These are phyloP conservation scores for Blastocystis sp. DNA, from an alignment of 352 stramenopile genomes.

Conservation along the genomic window DNA sequence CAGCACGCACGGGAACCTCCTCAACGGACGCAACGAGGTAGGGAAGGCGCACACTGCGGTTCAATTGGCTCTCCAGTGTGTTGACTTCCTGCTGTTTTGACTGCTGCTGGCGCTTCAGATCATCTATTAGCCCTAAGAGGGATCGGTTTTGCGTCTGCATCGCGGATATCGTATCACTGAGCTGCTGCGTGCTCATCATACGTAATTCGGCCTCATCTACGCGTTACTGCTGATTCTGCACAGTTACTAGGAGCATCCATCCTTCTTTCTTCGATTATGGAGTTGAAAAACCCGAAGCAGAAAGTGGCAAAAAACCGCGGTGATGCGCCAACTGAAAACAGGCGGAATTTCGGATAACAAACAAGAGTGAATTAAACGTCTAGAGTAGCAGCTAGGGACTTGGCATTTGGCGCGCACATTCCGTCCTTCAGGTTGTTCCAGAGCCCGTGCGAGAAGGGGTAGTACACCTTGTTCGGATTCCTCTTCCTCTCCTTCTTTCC, in stretches of 20 bases:
- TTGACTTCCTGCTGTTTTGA: slow-evolving; percentile 17
- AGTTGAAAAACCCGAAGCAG: not conserved
- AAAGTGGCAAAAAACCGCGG: slow-evolving; percentile 7
- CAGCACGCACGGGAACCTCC: not conserved
- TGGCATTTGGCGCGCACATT: not conserved
- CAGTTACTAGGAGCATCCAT: slow-evolving; percentile 54
- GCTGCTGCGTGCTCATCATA: slow-evolving; percentile 46
- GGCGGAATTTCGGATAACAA: slow-evolving; percentile 46
- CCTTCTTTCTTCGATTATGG: not conserved
- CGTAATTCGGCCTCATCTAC: slow-evolving; percentile 65
- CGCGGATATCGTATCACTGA: slow-evolving; percentile 54
- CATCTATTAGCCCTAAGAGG: slow-evolving; percentile 32
- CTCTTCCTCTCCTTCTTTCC: slow-evolving; percentile 12
- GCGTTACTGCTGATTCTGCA: not conserved
- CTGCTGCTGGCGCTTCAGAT: slow-evolving; percentile 32
- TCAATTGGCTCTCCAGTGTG: slow-evolving; percentile 41
- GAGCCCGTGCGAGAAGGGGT: slow-evolving; percentile 12
- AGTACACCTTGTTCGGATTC: slow-evolving; percentile 44
- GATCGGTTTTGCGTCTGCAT: slow-evolving; percentile 64
- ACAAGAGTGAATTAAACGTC: not conserved
- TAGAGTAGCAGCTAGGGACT: slow-evolving; percentile 42
- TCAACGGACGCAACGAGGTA: slow-evolving; percentile 59
- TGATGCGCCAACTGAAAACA: not conserved
- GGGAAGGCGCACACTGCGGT: slow-evolving; percentile 60
- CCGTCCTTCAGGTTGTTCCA: slow-evolving; percentile 29